Base-by-base conservation (phyloP, 2,329 filamentous ascomycete species). In the Aspergillus costaricaensis region DNA sequence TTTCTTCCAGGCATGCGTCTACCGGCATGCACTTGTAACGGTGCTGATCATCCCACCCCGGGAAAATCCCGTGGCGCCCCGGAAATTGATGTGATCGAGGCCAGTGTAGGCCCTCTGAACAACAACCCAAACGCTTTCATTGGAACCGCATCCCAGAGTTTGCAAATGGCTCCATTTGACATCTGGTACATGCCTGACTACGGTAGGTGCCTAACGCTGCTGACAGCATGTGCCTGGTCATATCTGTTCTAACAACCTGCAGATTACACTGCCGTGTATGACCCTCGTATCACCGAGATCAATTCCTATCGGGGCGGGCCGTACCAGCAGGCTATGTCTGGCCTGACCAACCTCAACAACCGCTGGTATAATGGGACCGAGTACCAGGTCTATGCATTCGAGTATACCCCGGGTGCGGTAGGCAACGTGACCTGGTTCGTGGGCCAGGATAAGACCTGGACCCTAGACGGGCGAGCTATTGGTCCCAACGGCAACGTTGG, bases 41-140 rank as follows among this genome's bases (percentile, higher is more conserved):
- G 81, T 15, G 80, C 86, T 66, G 87, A 90, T 67, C 88, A 91
- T 69, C 88, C 88, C 4, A 85, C 77, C 21, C 84, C 84, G 7
- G 88, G 88, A 14, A 86, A 79, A 51, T 88, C 88, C 54, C 83
- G 88, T 23, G 85, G 85, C 60, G 86, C 87, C 1, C 88, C 89
- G 0, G 88, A 91, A 79, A 89, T 91, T 62, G 88, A 91, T 81
- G 87, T 83, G 12, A 78, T 91, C 44, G 88, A 91, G 80, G 88
- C 86, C n/a, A 88, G 83, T 66, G 85, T 86, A 14, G 77, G 74
- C 5, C 78, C 80, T 17, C 68, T 88, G 23, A 81, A 83, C 41
- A 77, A 79, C n/a, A 71, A 80, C 19, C 57, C 62, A 1, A 79
- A 77, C 32, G 80, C 79, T n/a, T 79, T 79, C 36, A 80, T 88